Conservation (phyloP, 176 grass and related monocot species). For the Carex kokanica region DNA sequence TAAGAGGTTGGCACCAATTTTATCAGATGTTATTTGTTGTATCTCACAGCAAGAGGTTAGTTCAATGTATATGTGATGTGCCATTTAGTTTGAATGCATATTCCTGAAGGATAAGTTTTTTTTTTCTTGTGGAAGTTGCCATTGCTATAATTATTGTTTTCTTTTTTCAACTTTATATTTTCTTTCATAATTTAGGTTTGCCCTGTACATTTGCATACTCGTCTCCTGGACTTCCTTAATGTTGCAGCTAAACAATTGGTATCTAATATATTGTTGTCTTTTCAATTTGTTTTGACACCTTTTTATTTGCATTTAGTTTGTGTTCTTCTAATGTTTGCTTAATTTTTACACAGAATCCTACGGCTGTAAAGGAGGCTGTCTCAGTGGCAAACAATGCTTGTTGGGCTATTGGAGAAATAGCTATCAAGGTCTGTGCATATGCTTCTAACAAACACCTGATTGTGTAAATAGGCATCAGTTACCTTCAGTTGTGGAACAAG, state of each 20-base stretch:
- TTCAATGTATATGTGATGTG: background rate
- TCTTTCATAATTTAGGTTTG: slow-evolving; percentile 53
- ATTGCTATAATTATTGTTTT: slow-evolving; percentile 7
- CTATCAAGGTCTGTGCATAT: slow-evolving; percentile 65
- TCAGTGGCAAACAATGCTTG: slow-evolving; percentile 99
- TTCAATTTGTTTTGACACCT: background rate
- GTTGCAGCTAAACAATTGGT: slow-evolving; percentile 94
- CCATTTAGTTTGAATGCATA: background rate
- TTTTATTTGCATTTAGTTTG: background rate
- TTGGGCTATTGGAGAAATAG: slow-evolving; percentile 98
- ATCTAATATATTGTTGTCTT: slow-evolving; percentile 21
- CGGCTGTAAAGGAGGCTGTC: slow-evolving; percentile 73
- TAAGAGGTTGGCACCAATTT: background rate
- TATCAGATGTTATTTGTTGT: background rate
- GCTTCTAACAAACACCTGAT: background rate
- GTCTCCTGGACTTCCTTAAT: slow-evolving; percentile 77
- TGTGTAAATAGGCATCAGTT: background rate
- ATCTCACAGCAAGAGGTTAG: background rate
- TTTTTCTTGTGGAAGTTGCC: background rate
- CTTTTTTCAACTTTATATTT: slow-evolving; percentile 12
- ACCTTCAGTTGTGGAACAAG: background rate
- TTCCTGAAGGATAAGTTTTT: background rate
- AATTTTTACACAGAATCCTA: slow-evolving; percentile 49
- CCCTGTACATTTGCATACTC: slow-evolving; percentile 78
- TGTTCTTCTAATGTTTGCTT: slow-evolving; percentile 4